Base-by-base conservation (phyloP, 2,329 filamentous ascomycete species). In the Calonectria crousiana region DNA sequence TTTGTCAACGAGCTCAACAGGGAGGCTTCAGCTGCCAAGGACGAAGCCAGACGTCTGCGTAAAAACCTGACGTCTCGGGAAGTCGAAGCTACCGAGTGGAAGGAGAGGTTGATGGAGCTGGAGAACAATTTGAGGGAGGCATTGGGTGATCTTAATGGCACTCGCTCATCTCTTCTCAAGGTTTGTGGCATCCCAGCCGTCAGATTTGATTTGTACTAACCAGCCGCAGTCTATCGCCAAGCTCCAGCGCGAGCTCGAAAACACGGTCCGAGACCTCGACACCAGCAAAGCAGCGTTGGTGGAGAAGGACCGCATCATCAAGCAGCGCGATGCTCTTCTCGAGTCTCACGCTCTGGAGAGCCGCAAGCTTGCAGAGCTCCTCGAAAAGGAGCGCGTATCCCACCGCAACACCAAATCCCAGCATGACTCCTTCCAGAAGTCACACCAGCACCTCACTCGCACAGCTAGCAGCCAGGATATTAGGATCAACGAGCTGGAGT, bases 291-390 rank as follows among this genome's bases (percentile, higher is more conserved):
- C 92, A 14, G 91, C 95, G 16, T 86, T 98, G 36, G 91, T 93
- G n/a, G 96, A 98, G 83, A 98, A 97, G 84, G 96, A 98, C 76
- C 93, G 94, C 69, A 90, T 98, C 78, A 93, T 99, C 81, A 95
- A 96, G 81, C 95, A 96, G 83, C 95, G 96, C 18, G 97, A 98
- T 82, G 90, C 92, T 3, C 89, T 98, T 6, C 91, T 99, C 13
- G 97, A 99, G 84, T 95, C 93, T 32, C 95, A 97, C 81, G 95
- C 93, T 3, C 90, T 98, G 28, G 97, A 99, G 83, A 94, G 92
- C 69, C 92, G 95, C 74, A 95, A 95, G 80, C 88, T 98, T 14
- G 92, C 93, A 1, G 96, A 98, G 77, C 89, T 98, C 68, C 92
- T 98, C 18, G 96, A 98, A 66, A 97, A 97, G 80, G 97, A 99